phyloP scores from a whole-genome alignment of 345 rosid species.

The Heritiera littoralis region DNA sequence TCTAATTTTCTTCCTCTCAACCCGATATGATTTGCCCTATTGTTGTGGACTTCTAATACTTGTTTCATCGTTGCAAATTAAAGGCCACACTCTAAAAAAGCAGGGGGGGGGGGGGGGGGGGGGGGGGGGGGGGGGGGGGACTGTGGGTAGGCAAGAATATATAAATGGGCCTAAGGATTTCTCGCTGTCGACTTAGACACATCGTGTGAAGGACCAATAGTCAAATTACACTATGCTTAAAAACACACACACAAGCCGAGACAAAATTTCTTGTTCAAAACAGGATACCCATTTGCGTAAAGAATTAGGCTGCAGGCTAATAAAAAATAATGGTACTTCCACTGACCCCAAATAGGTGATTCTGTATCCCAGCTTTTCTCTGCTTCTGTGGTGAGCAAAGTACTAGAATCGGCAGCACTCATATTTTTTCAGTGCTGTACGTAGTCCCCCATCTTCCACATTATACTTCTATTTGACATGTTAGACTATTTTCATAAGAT shows the following conservation, averaged over 20 bases:
- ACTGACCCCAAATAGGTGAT: not conserved
- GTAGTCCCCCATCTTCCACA: not conserved
- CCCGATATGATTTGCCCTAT: not conserved
- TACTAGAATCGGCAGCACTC: not conserved
- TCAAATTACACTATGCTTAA: not conserved
- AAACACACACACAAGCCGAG: too few species aligned
- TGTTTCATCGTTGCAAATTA: too few species aligned
- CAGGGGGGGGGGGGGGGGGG: conserved; percentile 1
- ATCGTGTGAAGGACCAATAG: not conserved
- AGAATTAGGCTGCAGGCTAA: not conserved
- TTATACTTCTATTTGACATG: not conserved
- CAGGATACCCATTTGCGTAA: not conserved
- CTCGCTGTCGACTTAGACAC: not conserved
- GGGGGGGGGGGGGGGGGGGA: conserved; percentile 1
- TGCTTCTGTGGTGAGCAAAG: not conserved
- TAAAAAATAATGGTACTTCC: not conserved
- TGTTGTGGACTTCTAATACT: not conserved
- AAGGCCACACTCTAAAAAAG: not conserved
- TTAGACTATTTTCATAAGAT: not conserved
- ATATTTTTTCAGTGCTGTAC: conserved; percentile 1
- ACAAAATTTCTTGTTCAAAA: not conserved
- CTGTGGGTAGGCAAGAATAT: not conserved
- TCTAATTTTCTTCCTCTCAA: too few species aligned
- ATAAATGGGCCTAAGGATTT: not conserved
- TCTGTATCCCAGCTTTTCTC: not conserved